These are phyloP conservation scores for Marsdenia floribunda DNA, from an alignment of 257 asterid genomes.

Conservation along the genomic window DNA sequence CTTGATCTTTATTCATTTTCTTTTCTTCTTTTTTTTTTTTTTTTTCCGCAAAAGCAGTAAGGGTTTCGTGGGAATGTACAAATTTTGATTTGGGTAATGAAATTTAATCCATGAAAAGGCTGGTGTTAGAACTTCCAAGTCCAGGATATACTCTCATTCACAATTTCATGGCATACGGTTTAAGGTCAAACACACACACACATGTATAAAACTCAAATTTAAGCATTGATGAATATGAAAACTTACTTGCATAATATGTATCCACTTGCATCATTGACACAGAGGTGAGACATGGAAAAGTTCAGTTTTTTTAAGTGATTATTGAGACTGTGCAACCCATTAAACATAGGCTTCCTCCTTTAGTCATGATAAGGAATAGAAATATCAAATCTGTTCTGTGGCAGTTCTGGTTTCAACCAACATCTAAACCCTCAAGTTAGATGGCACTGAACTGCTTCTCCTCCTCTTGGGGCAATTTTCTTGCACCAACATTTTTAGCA, in stretches of 20 bases:
- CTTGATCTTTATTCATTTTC: neutral
- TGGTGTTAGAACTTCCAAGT: neutral
- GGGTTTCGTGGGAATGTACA: no score
- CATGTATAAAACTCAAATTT: neutral
- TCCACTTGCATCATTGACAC: neutral
- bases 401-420: neutral
- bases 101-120: neutral
- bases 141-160: no score
- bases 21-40: no score
- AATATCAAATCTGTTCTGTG: neutral
- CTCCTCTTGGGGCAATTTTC: neutral
- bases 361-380: neutral
- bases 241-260: neutral
- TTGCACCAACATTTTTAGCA: neutral
- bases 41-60: no score
- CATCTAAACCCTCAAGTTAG: neutral
- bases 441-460: neutral
- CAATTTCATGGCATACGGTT: neutral
- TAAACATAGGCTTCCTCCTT: neutral
- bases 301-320: neutral
- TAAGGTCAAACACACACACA: neutral
- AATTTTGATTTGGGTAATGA: neutral
- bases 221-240: neutral
- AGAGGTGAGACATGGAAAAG: neutral
- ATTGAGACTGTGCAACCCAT: neutral